Conservation (phyloP, 1,139 yeast genomes). For the Hansenula lynferdii region DNA sequence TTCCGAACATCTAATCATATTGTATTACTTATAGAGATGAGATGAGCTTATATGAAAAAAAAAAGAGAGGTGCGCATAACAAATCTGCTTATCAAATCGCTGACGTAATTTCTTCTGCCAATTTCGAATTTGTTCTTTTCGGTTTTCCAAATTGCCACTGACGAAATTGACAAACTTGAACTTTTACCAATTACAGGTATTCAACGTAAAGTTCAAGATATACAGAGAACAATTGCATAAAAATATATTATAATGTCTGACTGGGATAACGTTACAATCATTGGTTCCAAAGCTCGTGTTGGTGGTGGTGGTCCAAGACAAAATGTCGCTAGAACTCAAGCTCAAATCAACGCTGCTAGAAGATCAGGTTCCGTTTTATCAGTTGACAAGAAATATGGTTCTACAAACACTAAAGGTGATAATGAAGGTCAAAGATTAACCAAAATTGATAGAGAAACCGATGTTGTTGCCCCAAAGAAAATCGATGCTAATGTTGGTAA, state of each 20-base stretch:
- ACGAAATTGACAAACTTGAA: no score
- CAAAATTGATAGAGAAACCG: slow-evolving; percentile 89
- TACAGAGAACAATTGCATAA: background rate
- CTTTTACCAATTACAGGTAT: no score
- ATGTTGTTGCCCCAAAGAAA: slow-evolving; percentile 90
- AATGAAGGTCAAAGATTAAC: slow-evolving; percentile 95
- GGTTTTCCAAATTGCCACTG: no score
- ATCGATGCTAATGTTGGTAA: slow-evolving; percentile 81
- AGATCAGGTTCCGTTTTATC: slow-evolving; percentile 85
- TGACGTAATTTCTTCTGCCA: no score
- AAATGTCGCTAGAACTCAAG: slow-evolving; percentile 71
- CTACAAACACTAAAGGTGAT: slow-evolving; percentile 58
- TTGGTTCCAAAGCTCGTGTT: slow-evolving; percentile 84
- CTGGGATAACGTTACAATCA: slow-evolving; percentile 87
- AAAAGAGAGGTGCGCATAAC: no score
- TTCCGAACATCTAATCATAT: no score
- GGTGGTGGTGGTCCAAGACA: slow-evolving; percentile 91
- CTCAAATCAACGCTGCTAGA: slow-evolving; percentile 88
- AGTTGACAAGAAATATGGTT: slow-evolving; percentile 88
- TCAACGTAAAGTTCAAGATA: no score
- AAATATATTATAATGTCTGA: slow-evolving; percentile 39
- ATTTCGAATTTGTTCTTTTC: no score
- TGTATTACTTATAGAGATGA: background rate
- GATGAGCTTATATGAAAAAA: slow-evolving; percentile 1
- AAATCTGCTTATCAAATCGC: no score